Base-by-base conservation (phyloP, 139 green algal genomes). In the Eudorina sp. region DNA sequence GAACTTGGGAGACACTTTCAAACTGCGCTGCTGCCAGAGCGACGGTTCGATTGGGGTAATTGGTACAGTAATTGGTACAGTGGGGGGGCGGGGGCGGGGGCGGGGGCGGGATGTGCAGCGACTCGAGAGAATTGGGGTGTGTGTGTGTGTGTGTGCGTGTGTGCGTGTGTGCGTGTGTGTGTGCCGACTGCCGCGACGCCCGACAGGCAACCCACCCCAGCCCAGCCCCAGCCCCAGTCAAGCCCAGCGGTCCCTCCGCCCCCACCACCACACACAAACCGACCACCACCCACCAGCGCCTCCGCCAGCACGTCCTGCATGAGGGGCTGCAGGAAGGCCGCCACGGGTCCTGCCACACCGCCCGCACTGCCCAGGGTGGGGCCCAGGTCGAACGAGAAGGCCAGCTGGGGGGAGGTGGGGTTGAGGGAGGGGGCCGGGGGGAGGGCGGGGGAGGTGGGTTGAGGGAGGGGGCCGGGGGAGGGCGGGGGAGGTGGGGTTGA, bases 241-340 rank as follows among this genome's bases (percentile, higher is more conserved):
- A n/a, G n/a, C n/a, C n/a, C n/a, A n/a, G n/a, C n/a, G n/a, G n/a
- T n/a, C n/a, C n/a, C n/a, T n/a, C n/a, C n/a, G n/a, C n/a, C n/a
- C n/a, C n/a, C n/a, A n/a, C n/a, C n/a, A n/a, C n/a, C n/a, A n/a
- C n/a, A n/a, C n/a, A n/a, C n/a, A n/a, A n/a, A n/a, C n/a, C n/a
- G n/a, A 11, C 62, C 27, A 72, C 16, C 14, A 34, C 81, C 0
- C 46, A 87, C 81, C 81, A 87, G 81, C 31, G 81, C 81, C 45
- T 25, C 45, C 8, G 81, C 81, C 62, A 87, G 27, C n/a, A 66
- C 64, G 43, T 87, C 81, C 64, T 87, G 81, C 29, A 87, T 7
- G 31, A 87, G 81, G 31, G 81, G 81, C 64, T 87, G 81, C 1
- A 87, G 81, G 81, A 87, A 87, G 60, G 43, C 21, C 9, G 43